Percentiles rank a stretch among this genome's conserved stretches.
Evolutionary conservation across 495 filamentous ascomycete genomes (phyloP).

Genomic region (Penicillium crystallinum): DNA sequence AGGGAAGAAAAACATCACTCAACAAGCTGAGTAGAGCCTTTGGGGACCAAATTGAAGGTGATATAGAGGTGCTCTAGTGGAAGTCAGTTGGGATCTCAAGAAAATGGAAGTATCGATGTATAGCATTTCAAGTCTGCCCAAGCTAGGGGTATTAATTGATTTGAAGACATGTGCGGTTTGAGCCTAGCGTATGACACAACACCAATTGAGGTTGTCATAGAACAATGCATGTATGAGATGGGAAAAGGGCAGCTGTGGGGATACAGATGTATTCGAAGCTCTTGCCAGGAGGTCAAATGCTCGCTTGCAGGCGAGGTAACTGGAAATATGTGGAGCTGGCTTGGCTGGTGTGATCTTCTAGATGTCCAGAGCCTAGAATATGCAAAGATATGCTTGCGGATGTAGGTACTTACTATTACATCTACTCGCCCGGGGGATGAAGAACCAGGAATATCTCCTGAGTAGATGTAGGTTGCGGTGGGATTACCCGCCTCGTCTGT

Average conservation of each 20-base stretch:
- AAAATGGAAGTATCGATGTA: not conserved
- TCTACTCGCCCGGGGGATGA: constrained; percentile 25
- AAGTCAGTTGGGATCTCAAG: not conserved
- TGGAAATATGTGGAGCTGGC: not conserved
- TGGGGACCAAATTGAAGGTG: constrained; percentile 27
- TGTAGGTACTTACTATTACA: constrained; percentile 30
- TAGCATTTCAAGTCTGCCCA: not conserved
- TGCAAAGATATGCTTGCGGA: too few species aligned
- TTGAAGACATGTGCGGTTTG: not conserved
- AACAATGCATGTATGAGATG: not conserved
- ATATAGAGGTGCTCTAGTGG: constrained; percentile 7
- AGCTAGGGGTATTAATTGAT: not conserved
- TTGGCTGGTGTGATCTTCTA: not conserved
- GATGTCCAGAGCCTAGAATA: not conserved
- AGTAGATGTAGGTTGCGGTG: constrained; percentile 36
- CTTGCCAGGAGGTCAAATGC: not conserved
- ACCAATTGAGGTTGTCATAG: not conserved
- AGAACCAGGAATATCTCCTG: constrained; percentile 9
- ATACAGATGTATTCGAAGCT: not conserved
- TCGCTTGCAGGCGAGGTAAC: not conserved
- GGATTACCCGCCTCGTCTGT: constrained; percentile 35
- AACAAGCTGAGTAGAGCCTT: constrained; percentile 26
- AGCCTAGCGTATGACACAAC: not conserved
- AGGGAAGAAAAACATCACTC: constrained; percentile 71
- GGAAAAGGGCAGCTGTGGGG: not conserved